Conservation (phyloP, 768 basidiomycete genomes). For the Chalciporus pseudorubinellus region DNA sequence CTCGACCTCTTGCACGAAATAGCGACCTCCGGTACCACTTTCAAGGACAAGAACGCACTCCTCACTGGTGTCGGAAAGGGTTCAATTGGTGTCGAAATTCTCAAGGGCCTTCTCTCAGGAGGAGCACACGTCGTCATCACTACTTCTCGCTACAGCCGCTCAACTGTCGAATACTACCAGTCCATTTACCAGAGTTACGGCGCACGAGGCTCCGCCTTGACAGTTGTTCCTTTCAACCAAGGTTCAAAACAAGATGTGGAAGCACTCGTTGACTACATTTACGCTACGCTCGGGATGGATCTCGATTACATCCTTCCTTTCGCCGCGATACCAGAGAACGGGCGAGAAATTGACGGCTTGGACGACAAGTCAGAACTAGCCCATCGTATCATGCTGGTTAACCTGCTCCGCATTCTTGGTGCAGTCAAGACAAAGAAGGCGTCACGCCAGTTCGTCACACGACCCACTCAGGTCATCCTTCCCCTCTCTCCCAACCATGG, state of each 20-base stretch:
- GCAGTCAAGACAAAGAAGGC: conserved; percentile 99
- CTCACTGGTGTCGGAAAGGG: conserved; percentile 98
- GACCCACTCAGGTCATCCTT: conserved; percentile 97
- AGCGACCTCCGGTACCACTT: conserved; percentile 96
- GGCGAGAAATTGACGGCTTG: conserved; percentile 94
- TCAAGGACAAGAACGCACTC: conserved; percentile 98
- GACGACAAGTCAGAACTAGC: conserved; percentile 98
- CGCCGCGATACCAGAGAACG: conserved; percentile 97
- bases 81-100: conserved; percentile 95
- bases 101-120: conserved; percentile 94
- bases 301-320: conserved; percentile 98
- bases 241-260: conserved; percentile 99
- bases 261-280: conserved; percentile 97
- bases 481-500: conserved; percentile 98
- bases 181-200: conserved; percentile 95
- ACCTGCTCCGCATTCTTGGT: conserved; percentile 92
- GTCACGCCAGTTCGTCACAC: conserved; percentile 91
- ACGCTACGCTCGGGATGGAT: conserved; percentile 91
- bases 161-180: conserved; percentile 97
- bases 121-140: conserved; percentile 97
- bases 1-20: conserved; percentile 97
- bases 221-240: conserved; percentile 99
- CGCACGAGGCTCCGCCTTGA: conserved; percentile 92
- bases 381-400: conserved; percentile 98
- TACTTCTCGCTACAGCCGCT: conserved; percentile 94